Evolutionary conservation across 1,284 basidiomycete species (phyloP), one percentile per base, ranked within the genome.

Genomic region (Austroboletus niveus): DNA sequence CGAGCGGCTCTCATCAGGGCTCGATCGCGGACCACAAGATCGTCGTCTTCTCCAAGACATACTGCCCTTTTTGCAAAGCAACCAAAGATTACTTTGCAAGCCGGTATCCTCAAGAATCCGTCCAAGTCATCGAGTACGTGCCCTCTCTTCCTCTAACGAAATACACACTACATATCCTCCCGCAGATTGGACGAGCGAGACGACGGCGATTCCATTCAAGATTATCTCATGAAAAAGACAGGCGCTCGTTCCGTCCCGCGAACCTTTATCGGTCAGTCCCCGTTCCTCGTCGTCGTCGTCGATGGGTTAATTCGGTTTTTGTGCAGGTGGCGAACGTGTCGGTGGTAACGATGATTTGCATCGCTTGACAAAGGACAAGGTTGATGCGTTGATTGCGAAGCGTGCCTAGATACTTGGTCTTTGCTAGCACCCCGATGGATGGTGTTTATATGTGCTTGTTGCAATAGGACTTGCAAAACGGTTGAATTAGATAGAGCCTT

Each of bases 11-110:
- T 27, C 42, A 48, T 17, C 56, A 87, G 85, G 62, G 64, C 48
- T 70, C 78, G 31, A 82, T 89, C 58, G 53, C 69, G 8, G 69
- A 76, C 20, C 77, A 84, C 76, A 80, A 78, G 62, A 75, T 89
- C 54, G 73, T 76, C 40, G 79, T 90, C 52, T 90, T 90, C 68
- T 87, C 86, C 51, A 89, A 90, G 74, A 72, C 75, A 10, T 80
- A 66, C 44, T 90, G 80, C 68, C 80, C 82, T 8, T 86, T 77
- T 69, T 87, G 84, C 74, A 71, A 56, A 53, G 67, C 66, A 9
- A 79, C 85, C 34, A 89, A 89, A 68, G 49, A 55, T 0, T 69
- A 87, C n/a, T 76, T 90, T 56, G 59, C 61, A 2, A 54, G 57
- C 5, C 63, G 79, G 22, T 86, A 79, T 60, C 74, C 79, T 1